A percentile compares a stretch with the other conserved stretches of the same genome.
Evolutionary conservation across 1,284 basidiomycete genomes (phyloP).

Genomic region (Phenoliferia sp.): DNA sequence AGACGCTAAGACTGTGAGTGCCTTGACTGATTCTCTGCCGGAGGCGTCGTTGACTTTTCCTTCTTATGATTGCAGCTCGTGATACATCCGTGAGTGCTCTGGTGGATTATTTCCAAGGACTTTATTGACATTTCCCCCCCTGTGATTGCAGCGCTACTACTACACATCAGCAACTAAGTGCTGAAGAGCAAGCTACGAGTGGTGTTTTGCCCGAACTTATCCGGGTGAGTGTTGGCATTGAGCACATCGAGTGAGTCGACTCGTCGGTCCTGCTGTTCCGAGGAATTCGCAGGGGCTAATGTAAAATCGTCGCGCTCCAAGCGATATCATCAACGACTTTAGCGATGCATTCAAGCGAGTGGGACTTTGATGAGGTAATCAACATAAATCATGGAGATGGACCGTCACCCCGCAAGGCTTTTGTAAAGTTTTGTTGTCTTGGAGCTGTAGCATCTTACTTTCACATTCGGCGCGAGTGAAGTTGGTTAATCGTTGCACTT

Average conservation of each 20-base stretch:
- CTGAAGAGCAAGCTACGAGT: constrained; percentile 47
- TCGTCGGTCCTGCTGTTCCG: no score
- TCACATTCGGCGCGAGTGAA: no score
- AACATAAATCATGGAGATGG: no score
- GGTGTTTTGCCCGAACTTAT: constrained; percentile 79
- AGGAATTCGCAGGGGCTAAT: background rate
- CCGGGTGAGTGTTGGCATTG: constrained; percentile 73
- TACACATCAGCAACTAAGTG: constrained; percentile 72
- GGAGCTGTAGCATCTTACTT: no score
- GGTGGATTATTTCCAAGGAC: no score
- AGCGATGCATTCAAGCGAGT: constrained; percentile 51
- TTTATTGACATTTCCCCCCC: no score
- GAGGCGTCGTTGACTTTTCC: background rate
- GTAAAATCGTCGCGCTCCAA: background rate
- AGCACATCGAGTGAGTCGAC: constrained; percentile 59
- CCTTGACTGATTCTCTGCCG: background rate
- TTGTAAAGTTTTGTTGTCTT: no score
- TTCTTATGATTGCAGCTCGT: background rate
- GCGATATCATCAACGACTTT: constrained; percentile 80
- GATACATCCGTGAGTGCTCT: constrained; percentile 22
- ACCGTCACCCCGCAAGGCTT: no score
- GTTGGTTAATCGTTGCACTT: no score
- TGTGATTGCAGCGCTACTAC: no score
- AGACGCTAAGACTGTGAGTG: constrained; percentile 62
- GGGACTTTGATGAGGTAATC: no score